Evolutionary conservation across 257 asterid genomes (phyloP).

Genomic region (Solanum microdontum): DNA sequence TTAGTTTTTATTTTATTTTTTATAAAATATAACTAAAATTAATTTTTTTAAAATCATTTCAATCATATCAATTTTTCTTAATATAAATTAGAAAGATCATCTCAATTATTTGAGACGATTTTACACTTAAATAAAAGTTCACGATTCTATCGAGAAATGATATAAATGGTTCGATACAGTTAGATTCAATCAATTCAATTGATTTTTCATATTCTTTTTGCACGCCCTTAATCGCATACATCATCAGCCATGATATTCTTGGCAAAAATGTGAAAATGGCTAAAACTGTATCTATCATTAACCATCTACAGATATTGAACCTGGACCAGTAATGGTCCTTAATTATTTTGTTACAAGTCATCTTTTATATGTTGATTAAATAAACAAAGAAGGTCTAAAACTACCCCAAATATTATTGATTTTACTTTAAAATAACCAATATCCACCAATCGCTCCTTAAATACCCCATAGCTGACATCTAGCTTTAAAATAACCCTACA

Average conservation of each 20-base stretch:
- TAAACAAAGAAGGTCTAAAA: neutral
- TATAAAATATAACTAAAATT: too few relatives aligned
- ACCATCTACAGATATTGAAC: neutral
- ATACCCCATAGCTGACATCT: neutral
- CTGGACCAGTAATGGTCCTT: neutral
- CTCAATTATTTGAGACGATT: rapidly evolving
- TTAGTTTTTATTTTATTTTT: too few relatives aligned
- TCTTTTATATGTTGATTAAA: neutral
- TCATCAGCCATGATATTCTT: neutral
- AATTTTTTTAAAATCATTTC: rapidly evolving
- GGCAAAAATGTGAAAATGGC: neutral
- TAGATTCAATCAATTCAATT: neutral
- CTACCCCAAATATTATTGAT: neutral
- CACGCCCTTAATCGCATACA: neutral
- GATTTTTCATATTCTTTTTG: neutral
- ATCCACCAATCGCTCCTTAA: neutral
- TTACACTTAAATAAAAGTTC: neutral
- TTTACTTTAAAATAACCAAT: neutral
- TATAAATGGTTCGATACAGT: too few relatives aligned
- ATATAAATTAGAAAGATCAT: too few relatives aligned
- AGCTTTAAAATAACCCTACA: neutral
- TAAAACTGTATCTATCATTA: neutral
- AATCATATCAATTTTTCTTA: too few relatives aligned
- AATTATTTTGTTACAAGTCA: neutral
- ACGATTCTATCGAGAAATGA: too few relatives aligned